Percentiles rank a stretch among this genome's conserved stretches.
phyloP scores from a whole-genome alignment of 345 rosid species.

The Gossypium mustelinum region DNA sequence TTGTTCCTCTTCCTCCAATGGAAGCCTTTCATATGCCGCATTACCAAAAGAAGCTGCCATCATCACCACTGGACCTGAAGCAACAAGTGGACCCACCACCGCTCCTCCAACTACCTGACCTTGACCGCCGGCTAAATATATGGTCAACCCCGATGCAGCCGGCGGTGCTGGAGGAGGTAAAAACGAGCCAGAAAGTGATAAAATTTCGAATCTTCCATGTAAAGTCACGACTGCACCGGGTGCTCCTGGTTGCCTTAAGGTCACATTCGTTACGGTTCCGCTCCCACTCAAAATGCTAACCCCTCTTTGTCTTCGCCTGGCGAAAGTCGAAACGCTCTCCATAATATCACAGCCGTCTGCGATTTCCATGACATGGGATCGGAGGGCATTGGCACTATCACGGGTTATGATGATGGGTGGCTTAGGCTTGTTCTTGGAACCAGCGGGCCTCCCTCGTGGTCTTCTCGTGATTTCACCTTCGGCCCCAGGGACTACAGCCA shows the following conservation, averaged over 20 bases:
- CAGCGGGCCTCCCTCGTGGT: slow-evolving; percentile 81
- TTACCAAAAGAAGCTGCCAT: slow-evolving; percentile 97
- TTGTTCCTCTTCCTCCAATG: slow-evolving; percentile 71
- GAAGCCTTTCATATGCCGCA: slow-evolving; percentile 87
- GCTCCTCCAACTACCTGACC: slow-evolving; percentile 93
- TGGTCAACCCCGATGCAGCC: slow-evolving; percentile 77
- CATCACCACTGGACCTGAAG: slow-evolving; percentile 83
- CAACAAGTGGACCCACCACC: slow-evolving; percentile 70
- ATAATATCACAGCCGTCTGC: slow-evolving; percentile 75
- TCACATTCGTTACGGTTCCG: slow-evolving; percentile 82
- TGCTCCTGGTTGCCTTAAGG: slow-evolving; percentile 72
- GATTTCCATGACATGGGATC: slow-evolving; percentile 87
- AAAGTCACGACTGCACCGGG: slow-evolving; percentile 72
- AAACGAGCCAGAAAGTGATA: slow-evolving; percentile 84
- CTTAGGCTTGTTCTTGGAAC: slow-evolving; percentile 86
- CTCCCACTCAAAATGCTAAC: slow-evolving; percentile 80
- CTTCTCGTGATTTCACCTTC: slow-evolving; percentile 57
- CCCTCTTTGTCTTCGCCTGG: slow-evolving; percentile 77
- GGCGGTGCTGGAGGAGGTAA: slow-evolving; percentile 95
- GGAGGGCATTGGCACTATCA: slow-evolving; percentile 93
- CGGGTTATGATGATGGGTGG: slow-evolving; percentile 92
- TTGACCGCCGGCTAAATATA: slow-evolving; percentile 89
- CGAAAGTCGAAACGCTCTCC: slow-evolving; percentile 72
- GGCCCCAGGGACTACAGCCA: slow-evolving; percentile 34
- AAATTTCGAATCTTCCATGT: slow-evolving; percentile 88